Conservation (phyloP, 176 grass and related monocot genomes). For the Rhynchospora tenuis region DNA sequence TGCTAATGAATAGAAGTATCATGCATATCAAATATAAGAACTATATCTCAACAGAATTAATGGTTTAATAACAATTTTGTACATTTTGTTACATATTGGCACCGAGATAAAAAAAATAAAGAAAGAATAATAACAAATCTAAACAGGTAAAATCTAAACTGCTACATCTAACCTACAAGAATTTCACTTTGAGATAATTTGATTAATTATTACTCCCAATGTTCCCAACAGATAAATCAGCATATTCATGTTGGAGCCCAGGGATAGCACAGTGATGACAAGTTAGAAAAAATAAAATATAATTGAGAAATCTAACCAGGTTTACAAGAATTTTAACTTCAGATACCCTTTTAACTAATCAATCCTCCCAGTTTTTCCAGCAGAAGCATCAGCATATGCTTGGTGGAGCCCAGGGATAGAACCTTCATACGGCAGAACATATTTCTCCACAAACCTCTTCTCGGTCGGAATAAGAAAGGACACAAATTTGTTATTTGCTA, state of each 20-base stretch:
- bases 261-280: neutral
- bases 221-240: neutral
- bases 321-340: neutral
- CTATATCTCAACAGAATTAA: neutral
- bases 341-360: neutral
- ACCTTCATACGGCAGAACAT: neutral
- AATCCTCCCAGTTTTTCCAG: neutral
- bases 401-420: neutral
- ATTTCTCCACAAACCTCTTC: neutral
- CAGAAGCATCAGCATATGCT: neutral
- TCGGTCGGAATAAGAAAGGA: neutral
- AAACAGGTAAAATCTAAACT: neutral
- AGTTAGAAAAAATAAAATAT: neutral
- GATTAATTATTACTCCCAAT: neutral
- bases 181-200: neutral
- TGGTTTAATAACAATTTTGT: neutral
- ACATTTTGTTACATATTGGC: neutral
- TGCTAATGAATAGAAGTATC: neutral
- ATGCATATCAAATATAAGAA: neutral
- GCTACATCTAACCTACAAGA: neutral
- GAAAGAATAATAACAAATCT: neutral
- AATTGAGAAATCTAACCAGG: neutral
- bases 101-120: neutral
- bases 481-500: neutral
- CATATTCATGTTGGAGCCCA: neutral